Conservation (phyloP, 768 basidiomycete species). For the Boletus subcaerulescens region DNA sequence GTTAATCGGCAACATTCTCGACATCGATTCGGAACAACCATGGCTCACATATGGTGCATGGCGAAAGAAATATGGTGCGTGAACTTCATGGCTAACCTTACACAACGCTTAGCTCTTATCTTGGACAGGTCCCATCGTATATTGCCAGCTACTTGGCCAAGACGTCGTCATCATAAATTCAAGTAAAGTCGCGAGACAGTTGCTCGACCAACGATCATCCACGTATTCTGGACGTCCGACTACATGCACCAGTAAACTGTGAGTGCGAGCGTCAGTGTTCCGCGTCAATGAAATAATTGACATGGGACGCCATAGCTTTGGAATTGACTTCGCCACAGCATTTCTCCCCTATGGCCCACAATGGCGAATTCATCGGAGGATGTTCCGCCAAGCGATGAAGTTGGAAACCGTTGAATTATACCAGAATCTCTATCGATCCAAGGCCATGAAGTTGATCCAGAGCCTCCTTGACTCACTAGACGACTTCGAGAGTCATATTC, state of each 20-base stretch:
- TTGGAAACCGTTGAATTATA: conserved; percentile 16
- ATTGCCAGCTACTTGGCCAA: conserved; percentile 27
- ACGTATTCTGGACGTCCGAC: conserved; percentile 29
- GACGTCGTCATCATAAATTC: conserved; percentile 28
- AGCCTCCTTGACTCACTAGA: conserved; percentile 22
- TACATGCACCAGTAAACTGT: conserved; percentile 23
- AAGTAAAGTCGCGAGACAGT: conserved; percentile 21
- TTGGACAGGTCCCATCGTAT: conserved; percentile 26
- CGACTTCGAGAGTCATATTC: conserved; percentile 26
- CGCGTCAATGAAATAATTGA: not conserved
- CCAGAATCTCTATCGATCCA: conserved; percentile 23
- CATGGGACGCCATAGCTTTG: conserved; percentile 17
- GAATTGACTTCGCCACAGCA: conserved; percentile 28
- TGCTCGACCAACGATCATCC: conserved; percentile 31
- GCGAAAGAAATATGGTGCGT: conserved; percentile 28
- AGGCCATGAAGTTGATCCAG: conserved; percentile 16
- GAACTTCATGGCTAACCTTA: not conserved
- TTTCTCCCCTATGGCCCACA: conserved; percentile 28
- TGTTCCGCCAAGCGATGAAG: conserved; percentile 29
- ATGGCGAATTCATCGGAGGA: conserved; percentile 28
- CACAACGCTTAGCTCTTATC: not conserved
- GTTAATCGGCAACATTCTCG: conserved; percentile 23
- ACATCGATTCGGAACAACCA: conserved; percentile 20
- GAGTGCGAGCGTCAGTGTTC: not conserved
- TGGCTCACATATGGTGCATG: conserved; percentile 30